These are phyloP conservation scores for Epichloe hybrida DNA, from an alignment of 2,329 filamentous ascomycete species.

Conservation along the genomic window DNA sequence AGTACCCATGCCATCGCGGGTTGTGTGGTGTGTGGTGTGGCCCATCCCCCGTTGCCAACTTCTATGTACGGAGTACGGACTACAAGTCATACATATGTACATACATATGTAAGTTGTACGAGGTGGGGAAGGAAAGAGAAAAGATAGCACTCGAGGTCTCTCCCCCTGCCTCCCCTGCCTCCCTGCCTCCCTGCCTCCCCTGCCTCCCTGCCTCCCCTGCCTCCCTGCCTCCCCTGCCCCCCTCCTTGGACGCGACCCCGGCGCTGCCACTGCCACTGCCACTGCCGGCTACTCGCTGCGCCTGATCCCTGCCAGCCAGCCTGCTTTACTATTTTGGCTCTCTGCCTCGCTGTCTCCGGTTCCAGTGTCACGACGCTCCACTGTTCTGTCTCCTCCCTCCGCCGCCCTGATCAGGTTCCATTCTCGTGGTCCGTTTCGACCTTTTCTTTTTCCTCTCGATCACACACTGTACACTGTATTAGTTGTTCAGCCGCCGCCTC, in stretches of 20 bases:
- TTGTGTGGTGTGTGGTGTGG: too few species aligned
- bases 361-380: not conserved
- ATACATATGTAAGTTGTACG: too few species aligned
- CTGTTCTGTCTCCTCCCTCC: not conserved
- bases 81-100: too few species aligned
- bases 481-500: not conserved
- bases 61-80: too few species aligned
- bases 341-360: slow-evolving; percentile 3
- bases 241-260: not conserved
- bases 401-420: not conserved
- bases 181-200: too few species aligned
- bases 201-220: too few species aligned
- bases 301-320: not conserved
- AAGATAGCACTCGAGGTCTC: too few species aligned
- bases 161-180: too few species aligned
- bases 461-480: not conserved
- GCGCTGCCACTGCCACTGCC: slow-evolving; percentile 1
- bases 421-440: not conserved
- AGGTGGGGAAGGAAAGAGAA: too few species aligned
- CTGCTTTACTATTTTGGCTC: slow-evolving; percentile 1
- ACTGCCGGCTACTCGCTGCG: not conserved
- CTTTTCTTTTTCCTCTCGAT: not conserved
- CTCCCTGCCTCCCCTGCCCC: too few species aligned
- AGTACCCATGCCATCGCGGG: too few species aligned
- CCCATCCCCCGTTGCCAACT: too few species aligned